These are phyloP conservation scores for Pinus tabuliformis DNA, from an alignment of 75 land plant species.

Conservation along the genomic window DNA sequence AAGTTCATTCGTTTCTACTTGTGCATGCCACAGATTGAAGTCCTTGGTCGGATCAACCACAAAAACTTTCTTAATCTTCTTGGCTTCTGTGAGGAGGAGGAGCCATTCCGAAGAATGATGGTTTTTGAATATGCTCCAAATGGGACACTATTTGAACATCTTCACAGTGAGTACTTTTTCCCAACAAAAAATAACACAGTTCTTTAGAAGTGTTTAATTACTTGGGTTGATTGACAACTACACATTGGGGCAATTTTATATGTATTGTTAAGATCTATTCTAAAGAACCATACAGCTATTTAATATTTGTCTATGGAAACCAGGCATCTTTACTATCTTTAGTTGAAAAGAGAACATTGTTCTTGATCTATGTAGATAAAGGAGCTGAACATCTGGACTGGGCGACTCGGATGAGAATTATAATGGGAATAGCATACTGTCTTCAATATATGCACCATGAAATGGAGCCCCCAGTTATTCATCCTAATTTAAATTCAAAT, in stretches of 20 bases:
- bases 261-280: not conserved
- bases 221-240: not conserved
- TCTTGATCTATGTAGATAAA: conserved; percentile 44
- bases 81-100: conserved; percentile 82
- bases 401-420: conserved; percentile 63
- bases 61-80: conserved; percentile 87
- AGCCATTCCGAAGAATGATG: conserved; percentile 85
- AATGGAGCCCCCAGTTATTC: conserved; percentile 65
- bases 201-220: not conserved
- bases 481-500: conserved; percentile 37
- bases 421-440: conserved; percentile 80
- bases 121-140: conserved; percentile 93
- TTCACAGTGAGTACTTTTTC: conserved; percentile 59
- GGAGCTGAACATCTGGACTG: conserved; percentile 80
- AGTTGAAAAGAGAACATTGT: not conserved
- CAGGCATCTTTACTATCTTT: not conserved
- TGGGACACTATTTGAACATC: conserved; percentile 86
- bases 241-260: not conserved
- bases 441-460: conserved; percentile 85
- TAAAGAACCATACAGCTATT: not conserved
- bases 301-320: not conserved
- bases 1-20: not conserved
- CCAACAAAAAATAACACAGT: not conserved
- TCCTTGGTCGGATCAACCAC: conserved; percentile 81
- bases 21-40: conserved; percentile 49